Evolutionary conservation across 176 grass and related monocot species (phyloP).

Genomic region (Aegilops bicornis): DNA sequence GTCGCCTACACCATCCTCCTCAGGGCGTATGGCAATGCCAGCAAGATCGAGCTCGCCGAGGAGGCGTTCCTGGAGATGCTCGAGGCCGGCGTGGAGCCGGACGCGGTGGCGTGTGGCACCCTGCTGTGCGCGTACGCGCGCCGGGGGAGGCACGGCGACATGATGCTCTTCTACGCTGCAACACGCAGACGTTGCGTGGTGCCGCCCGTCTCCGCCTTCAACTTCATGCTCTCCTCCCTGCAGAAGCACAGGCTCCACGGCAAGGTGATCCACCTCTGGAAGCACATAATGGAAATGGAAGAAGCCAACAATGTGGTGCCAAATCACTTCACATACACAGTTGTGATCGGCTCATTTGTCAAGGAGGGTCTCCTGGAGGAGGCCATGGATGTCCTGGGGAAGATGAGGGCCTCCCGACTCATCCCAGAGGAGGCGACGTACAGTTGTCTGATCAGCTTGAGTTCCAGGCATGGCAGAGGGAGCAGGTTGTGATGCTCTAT

Average conservation of each 20-base stretch:
- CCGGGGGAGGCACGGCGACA: too few relatives aligned
- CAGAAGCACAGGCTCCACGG: too few relatives aligned
- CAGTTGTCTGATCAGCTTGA: slow-evolving; percentile 62
- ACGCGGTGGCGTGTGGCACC: neutral
- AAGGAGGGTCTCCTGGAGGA: slow-evolving; percentile 62
- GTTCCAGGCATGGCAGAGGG: slow-evolving; percentile 56
- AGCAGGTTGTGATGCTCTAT: slow-evolving; percentile 62
- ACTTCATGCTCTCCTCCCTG: too few relatives aligned
- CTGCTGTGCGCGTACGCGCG: too few relatives aligned
- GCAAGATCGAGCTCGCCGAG: slow-evolving; percentile 80
- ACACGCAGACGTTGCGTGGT: too few relatives aligned
- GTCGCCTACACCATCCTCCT: slow-evolving; percentile 87
- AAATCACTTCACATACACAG: slow-evolving; percentile 68
- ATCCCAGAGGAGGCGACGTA: slow-evolving; percentile 64
- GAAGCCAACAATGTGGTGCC: slow-evolving; percentile 49
- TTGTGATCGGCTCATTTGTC: slow-evolving; percentile 63
- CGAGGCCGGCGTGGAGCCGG: slow-evolving; percentile 68
- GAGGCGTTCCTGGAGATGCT: slow-evolving; percentile 95
- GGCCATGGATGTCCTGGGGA: slow-evolving; percentile 50
- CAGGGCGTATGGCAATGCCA: slow-evolving; percentile 56
- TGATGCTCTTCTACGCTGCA: too few relatives aligned
- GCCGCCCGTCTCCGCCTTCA: neutral
- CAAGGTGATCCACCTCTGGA: too few relatives aligned
- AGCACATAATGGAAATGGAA: neutral
- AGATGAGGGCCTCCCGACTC: slow-evolving; percentile 55